Evolutionary conservation across 331 rosid species (phyloP).

Genomic region (Arachis monticola): DNA sequence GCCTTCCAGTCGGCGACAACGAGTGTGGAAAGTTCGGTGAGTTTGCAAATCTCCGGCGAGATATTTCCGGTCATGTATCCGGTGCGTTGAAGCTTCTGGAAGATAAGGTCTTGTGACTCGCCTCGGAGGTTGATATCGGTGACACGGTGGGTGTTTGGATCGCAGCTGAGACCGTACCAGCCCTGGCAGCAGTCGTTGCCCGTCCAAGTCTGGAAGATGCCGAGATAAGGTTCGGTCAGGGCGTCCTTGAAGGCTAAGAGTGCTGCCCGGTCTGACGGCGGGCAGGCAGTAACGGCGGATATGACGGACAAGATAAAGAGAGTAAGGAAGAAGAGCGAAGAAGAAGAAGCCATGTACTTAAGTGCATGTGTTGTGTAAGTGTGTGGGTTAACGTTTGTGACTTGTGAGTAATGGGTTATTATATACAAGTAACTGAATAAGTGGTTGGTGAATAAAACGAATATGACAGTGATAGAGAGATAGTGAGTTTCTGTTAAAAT

Average conservation of each 20-base stretch:
- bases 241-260: constrained; percentile 64
- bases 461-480: neutral
- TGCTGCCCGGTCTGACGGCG: constrained; percentile 76
- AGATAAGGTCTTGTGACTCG: constrained; percentile 76
- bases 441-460: constrained; percentile 19
- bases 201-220: constrained; percentile 74
- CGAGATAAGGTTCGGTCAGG: constrained; percentile 70
- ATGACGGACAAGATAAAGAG: constrained; percentile 38
- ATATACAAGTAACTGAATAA: neutral
- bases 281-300: constrained; percentile 61
- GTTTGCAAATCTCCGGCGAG: constrained; percentile 74
- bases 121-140: constrained; percentile 87
- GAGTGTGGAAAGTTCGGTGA: constrained; percentile 60
- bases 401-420: constrained; percentile 14
- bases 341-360: constrained; percentile 43
- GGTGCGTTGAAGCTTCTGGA: constrained; percentile 57
- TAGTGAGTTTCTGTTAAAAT: too few relatives aligned
- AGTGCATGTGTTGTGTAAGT: neutral
- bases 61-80: constrained; percentile 84
- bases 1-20: constrained; percentile 91
- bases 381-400: neutral
- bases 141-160: constrained; percentile 65
- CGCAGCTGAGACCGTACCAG: constrained; percentile 85
- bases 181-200: constrained; percentile 71
- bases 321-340: constrained; percentile 37